A percentile compares a stretch with the other conserved stretches of the same genome.
Evolutionary conservation across 2,329 filamentous ascomycete species (phyloP).

Genomic region (Cercospora nicotianae): DNA sequence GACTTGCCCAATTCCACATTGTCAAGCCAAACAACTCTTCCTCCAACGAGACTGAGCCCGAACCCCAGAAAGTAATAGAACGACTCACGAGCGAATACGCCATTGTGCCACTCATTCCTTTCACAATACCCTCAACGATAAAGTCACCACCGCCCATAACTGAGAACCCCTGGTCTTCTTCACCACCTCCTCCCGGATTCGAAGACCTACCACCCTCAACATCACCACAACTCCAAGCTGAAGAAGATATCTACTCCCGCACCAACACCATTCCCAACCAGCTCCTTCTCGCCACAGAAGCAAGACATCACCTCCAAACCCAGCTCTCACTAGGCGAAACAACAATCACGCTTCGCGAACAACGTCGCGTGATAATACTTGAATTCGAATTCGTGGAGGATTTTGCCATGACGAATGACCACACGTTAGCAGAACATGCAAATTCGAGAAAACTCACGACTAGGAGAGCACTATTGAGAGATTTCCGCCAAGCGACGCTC

Average conservation of each 20-base stretch:
- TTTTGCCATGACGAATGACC: background rate
- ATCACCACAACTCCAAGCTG: background rate
- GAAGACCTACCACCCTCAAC: background rate
- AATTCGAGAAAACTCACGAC: background rate
- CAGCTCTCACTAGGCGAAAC: slow-evolving; percentile 12
- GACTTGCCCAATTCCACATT: slow-evolving; percentile 17
- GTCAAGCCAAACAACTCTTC: background rate
- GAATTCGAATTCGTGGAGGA: slow-evolving; percentile 13
- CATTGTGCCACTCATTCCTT: slow-evolving; percentile 10
- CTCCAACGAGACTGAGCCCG: background rate
- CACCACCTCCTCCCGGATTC: background rate
- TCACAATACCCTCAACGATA: background rate
- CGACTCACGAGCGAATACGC: slow-evolving; percentile 22
- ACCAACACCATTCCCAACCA: slow-evolving; percentile 7
- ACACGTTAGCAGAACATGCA: background rate
- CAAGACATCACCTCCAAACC: slow-evolving; percentile 1
- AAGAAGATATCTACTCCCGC: background rate
- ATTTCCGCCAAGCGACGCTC: slow-evolving; percentile 5
- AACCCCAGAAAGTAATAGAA: background rate
- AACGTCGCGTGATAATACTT: slow-evolving; percentile 11
- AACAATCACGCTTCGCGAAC: slow-evolving; percentile 13
- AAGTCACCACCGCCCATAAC: background rate
- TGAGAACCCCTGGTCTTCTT: background rate
- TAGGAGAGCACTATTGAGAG: background rate
- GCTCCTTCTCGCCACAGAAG: slow-evolving; percentile 11